Evolutionary conservation across 352 stramenopile genomes (phyloP).

Genomic region (Albugo laibachii): DNA sequence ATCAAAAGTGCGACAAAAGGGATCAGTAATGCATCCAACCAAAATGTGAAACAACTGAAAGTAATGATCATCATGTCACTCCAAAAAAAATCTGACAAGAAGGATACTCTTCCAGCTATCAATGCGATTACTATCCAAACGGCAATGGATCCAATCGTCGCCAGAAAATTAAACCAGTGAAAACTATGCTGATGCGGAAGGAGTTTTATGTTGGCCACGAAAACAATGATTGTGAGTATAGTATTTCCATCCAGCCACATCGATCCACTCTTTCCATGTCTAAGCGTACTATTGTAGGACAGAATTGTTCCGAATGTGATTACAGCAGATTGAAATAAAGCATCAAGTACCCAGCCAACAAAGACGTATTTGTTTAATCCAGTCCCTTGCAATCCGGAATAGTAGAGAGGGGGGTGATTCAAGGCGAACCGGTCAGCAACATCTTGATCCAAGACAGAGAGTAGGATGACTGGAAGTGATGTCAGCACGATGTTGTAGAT

Average conservation of each 20-base stretch:
- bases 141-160: constrained; percentile 36
- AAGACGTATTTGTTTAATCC: constrained; percentile 51
- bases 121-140: constrained; percentile 40
- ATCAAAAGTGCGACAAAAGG: constrained; percentile 28
- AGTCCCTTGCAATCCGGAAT: constrained; percentile 29
- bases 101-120: constrained; percentile 22
- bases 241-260: constrained; percentile 72
- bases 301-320: constrained; percentile 28
- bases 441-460: constrained; percentile 60
- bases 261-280: constrained; percentile 14
- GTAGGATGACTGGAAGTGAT: constrained; percentile 35
- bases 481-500: constrained; percentile 68
- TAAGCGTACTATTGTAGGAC: no score
- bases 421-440: constrained; percentile 39
- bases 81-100: constrained; percentile 54
- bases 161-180: constrained; percentile 34
- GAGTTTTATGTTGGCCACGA: constrained; percentile 58
- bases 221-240: constrained; percentile 59
- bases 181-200: constrained; percentile 69
- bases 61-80: constrained; percentile 46
- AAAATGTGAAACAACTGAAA: constrained; percentile 29
- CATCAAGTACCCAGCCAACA: constrained; percentile 37
- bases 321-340: constrained; percentile 47
- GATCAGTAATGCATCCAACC: constrained; percentile 31
- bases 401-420: constrained; percentile 53